Evolutionary conservation across 1,284 basidiomycete genomes (phyloP).

Genomic region (Rhodotorula mucilaginosa): DNA sequence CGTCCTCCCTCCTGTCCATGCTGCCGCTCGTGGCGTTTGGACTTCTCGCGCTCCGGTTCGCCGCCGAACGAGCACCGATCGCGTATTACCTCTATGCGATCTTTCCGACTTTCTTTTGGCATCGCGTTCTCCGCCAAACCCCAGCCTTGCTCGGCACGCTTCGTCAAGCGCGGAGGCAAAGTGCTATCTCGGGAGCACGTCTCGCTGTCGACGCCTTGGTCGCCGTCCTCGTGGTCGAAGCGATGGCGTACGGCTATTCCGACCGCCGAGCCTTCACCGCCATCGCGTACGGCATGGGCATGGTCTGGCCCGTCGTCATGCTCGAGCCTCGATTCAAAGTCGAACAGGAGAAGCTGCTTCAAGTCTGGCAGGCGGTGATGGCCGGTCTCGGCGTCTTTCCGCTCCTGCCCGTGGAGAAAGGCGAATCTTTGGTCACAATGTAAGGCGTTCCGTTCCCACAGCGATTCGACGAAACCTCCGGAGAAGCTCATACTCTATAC

Average conservation of each 20-base stretch:
- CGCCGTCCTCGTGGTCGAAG: conserved; percentile 56
- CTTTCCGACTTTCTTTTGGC: conserved; percentile 72
- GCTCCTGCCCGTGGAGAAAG: conserved; percentile 68
- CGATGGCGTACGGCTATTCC: conserved; percentile 65
- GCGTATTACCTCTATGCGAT: conserved; percentile 73
- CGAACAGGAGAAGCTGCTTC: conserved; percentile 46
- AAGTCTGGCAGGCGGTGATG: conserved; percentile 56
- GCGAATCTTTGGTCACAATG: conserved; percentile 54
- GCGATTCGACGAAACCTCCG: no score
- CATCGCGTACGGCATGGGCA: conserved; percentile 64
- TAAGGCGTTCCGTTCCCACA: neutral
- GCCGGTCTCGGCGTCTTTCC: conserved; percentile 65
- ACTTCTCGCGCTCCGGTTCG: conserved; percentile 58
- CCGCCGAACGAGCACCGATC: conserved; percentile 64
- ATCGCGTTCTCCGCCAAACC: conserved; percentile 8
- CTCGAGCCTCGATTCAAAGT: conserved; percentile 53
- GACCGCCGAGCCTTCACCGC: conserved; percentile 68
- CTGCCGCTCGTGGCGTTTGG: conserved; percentile 3
- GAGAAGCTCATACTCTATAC: no score
- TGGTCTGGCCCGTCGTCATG: conserved; percentile 63
- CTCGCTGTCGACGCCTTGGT: neutral
- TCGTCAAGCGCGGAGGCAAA: neutral
- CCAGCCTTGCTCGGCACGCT: neutral
- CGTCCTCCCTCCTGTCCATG: neutral
- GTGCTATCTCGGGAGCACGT: no score